Evolutionary conservation across 768 basidiomycete genomes (phyloP), one percentile per base, ranked within the genome.

Genomic region (Myochromella boudieri): DNA sequence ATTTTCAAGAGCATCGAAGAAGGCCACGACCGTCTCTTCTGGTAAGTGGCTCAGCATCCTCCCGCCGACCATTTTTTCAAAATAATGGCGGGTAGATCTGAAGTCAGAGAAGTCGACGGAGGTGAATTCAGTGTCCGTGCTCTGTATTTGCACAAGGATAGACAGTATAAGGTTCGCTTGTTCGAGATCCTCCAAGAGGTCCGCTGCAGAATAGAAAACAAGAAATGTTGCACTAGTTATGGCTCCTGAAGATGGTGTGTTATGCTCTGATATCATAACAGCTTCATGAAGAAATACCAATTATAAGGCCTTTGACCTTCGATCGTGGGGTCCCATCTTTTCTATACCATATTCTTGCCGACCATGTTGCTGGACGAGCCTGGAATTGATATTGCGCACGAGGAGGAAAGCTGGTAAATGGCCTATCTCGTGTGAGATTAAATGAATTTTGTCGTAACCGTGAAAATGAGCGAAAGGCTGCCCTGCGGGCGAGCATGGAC

Each of bases 251-350:
- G 26, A 25, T n/a, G 5, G 42, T 14, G 1, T 27, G 21, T 37
- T 8, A 46, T 26, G 9, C 20, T 10, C 44, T 37, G 28, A 42
- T 15, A 25, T 27, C 14, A 9, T 7, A 38, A 34, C 25, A 26
- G 10, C 6, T 15, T 14, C 3, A 10, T 5, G 4, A 9, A 17
- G 31, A n/a, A 33, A 40, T 46, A 29, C 28, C 28, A 44, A 67
- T 61, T 12, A 62, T 46, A 10, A 61, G 55, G 9, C 67, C 68
- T 39, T 65, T 65, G 36, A 60, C 37, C 51, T 60, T 64, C 3
- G 69, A 70, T 38, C 70, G 56, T 33, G 65, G 66, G 28, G 61
- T 62, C 25, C 70, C 70, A 60, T 72, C 67, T 22, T 51, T 54
- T 51, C 63, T 59, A 56, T 61, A 68, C 49, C 62, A 66, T 31